Evolutionary conservation across 192 early-diverging fungal genomes (phyloP), one percentile per base, ranked within the genome.

Genomic region (Gaertneriomyces semiglobifer): DNA sequence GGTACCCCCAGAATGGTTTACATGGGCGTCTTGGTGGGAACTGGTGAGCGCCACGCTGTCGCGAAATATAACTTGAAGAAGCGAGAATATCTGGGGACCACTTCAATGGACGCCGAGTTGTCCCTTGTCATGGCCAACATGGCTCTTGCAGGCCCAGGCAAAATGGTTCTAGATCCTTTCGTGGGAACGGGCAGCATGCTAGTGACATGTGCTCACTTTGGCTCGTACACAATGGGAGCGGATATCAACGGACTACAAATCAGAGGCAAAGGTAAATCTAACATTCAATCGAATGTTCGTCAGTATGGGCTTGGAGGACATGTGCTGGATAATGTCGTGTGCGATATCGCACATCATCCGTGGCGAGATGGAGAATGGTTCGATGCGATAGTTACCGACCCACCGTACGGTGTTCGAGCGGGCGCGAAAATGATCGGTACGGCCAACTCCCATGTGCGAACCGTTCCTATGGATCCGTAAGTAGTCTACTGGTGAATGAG

Each of bases 181-280:
- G 94, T 96, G 0, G 96, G 96, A 6, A 99, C 96, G 0, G 95
- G 81, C 25, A 90, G 88, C 52, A 94, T 99, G 58, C 76, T 99
- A 47, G 76, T 99, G 65, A 94, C 93, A 1, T 94, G 93, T 70
- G 84, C 96, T 16, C 90, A 97, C 72, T 97, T 93, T 79, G 96
- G 96, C 20, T 87, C 92, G 0, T 90, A 78, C 68, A 92, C 93
- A 0, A 73, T 96, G 66, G 96, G 96, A 5, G 88, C 92, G 4
- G 96, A 99, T 81, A 99, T 99, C 69, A 95, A 99, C 66, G 96
- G 96, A 12, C 85, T 95, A 51, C 95, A 99, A 79, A 97, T 99
- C 52, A 79, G 96, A 18, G 96, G 96, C 6, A 92, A 92, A 51
- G 81, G 85, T 74, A 70, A 75, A 62, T 44, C 66, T 16, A 74